phyloP scores from a whole-genome alignment of 768 basidiomycete genomes.

The Amanita muscaria region DNA sequence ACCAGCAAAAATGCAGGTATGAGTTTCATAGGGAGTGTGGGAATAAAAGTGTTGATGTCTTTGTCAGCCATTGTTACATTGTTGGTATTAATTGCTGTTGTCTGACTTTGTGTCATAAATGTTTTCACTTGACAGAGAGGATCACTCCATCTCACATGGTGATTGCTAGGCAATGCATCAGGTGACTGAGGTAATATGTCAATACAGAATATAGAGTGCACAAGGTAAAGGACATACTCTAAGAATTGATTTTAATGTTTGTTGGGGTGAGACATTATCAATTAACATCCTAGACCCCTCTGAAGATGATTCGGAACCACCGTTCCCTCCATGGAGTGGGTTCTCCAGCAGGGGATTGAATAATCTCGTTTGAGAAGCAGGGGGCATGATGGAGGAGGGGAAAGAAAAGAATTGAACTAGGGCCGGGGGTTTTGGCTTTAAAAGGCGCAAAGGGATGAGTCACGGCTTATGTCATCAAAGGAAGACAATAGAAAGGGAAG shows the following conservation, averaged over 20 bases:
- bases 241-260: not conserved
- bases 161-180: not conserved
- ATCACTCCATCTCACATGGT: slow-evolving; percentile 7
- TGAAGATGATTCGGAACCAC: not conserved
- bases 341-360: slow-evolving; percentile 6
- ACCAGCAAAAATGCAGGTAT: not conserved
- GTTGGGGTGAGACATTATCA: not conserved
- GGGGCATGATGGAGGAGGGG: not conserved
- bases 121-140: not conserved
- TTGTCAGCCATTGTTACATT: no score
- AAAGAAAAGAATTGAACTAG: not conserved
- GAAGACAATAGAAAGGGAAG: no score
- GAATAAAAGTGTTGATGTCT: not conserved
- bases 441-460: no score
- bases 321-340: slow-evolving; percentile 1
- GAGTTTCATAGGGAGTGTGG: not conserved
- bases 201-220: not conserved
- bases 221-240: not conserved
- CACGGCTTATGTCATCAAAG: no score
- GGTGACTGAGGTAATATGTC: not conserved
- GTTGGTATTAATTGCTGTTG: no score
- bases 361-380: not conserved
- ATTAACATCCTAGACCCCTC: no score
- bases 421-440: not conserved
- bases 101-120: not conserved